A percentile compares a stretch with the other conserved stretches of the same genome.
phyloP scores from a whole-genome alignment of 305 asterid species.

The Fraxinus floribunda region DNA sequence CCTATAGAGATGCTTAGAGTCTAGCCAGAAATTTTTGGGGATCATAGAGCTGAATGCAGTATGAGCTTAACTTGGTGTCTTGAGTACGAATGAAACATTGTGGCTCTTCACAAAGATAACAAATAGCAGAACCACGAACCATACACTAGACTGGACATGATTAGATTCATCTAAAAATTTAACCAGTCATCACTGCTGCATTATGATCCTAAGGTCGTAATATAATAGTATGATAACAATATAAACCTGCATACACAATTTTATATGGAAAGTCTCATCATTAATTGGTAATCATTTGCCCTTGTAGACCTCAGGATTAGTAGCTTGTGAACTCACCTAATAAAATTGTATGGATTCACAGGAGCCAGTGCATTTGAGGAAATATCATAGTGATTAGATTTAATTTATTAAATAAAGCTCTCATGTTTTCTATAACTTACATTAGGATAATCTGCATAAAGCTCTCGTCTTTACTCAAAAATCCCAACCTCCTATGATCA shows the following conservation, averaged over 20 bases:
- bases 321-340: background rate
- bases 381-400: background rate
- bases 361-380: background rate
- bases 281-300: background rate
- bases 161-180: constrained; percentile 3
- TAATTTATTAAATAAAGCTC: background rate
- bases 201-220: background rate
- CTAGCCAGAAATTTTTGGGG: too few species aligned
- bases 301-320: background rate
- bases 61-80: too few species aligned
- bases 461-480: background rate
- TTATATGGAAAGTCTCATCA: background rate
- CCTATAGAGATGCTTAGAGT: too few species aligned
- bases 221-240: background rate
- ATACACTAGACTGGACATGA: background rate
- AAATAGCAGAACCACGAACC: constrained; percentile 9
- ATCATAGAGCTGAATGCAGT: too few species aligned
- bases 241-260: background rate
- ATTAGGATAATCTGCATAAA: background rate
- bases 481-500: constrained; percentile 10
- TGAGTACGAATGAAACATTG: too few species aligned
- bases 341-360: background rate
- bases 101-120: background rate
- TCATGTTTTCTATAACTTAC: constrained; percentile 1
- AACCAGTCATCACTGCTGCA: background rate